Percentiles rank a stretch among this genome's conserved stretches.
These are phyloP conservation scores for Aspergillus calidoustus DNA, from an alignment of 2,329 filamentous ascomycete genomes.

Conservation along the genomic window DNA sequence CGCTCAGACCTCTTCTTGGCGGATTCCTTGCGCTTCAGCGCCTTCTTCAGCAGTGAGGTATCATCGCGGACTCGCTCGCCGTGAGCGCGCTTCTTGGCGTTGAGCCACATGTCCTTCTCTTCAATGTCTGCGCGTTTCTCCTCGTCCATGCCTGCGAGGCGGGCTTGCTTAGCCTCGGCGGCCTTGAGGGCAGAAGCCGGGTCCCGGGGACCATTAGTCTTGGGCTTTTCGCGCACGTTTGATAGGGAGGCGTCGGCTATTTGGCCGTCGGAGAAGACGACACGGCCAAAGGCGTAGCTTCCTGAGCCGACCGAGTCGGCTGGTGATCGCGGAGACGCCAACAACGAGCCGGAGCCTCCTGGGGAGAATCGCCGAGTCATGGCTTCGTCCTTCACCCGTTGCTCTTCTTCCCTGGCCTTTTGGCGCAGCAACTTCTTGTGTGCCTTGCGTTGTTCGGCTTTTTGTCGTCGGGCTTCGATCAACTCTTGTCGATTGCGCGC, in stretches of 20 bases:
- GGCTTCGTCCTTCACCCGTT: conserved; percentile 62
- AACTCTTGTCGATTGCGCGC: conserved; percentile 88
- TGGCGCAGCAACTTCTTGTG: conserved; percentile 85
- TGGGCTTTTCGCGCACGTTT: conserved; percentile 66
- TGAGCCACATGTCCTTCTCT: conserved; percentile 94
- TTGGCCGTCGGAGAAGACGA: conserved; percentile 88
- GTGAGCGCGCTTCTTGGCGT: conserved; percentile 83
- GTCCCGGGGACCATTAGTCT: conserved; percentile 83
- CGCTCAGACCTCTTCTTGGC: conserved; percentile 89
- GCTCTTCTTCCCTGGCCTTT: conserved; percentile 79
- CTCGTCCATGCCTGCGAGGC: conserved; percentile 74
- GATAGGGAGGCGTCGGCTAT: conserved; percentile 73
- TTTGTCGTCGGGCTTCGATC: conserved; percentile 84
- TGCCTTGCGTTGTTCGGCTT: conserved; percentile 82
- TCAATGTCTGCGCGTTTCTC: conserved; percentile 83
- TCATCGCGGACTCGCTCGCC: conserved; percentile 90
- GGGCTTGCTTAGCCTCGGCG: conserved; percentile 82
- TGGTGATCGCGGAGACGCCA: conserved; percentile 59
- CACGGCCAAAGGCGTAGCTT: conserved; percentile 85
- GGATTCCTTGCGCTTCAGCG: conserved; percentile 88
- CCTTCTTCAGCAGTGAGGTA: conserved; percentile 86
- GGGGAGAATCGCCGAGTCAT: conserved; percentile 60
- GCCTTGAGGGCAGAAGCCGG: conserved; percentile 83
- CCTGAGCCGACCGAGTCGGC: conserved; percentile 46
- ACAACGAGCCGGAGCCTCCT: conserved; percentile 62